Evolutionary conservation across 306 rosid genomes (phyloP), one percentile per base, ranked within the genome.

Genomic region (Leucaena leucocephala): DNA sequence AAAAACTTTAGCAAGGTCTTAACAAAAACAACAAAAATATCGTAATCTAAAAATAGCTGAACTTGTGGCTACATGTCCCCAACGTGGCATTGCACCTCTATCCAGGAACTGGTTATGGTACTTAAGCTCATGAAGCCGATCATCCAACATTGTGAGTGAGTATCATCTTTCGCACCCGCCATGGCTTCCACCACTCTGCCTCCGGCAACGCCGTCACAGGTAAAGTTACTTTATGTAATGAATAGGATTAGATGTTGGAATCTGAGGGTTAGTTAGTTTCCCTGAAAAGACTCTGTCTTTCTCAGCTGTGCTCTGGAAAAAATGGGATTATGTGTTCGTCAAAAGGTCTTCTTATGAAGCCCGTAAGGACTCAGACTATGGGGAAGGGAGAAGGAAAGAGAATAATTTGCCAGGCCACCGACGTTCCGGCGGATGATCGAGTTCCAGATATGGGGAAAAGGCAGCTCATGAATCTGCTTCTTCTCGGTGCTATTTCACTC

Each of bases 361-460:
- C 88, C 48, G 62, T 68, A 43, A 82, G 74, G 83, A 86, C 52
- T 14, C 86, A 82, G 74, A 71, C 76, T 81, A 61, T 73, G 73
- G 92, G 89, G 35, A 91, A 81, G 87, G 87, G 71, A 13, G 91
- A 90, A 68, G 92, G 88, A n/a, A 75, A 84, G 82, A 81, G 81
- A 80, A 75, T 94, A 39, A 59, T 81, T 3, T 94, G 97, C 83
- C 93, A 88, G 38, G 98, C 97, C 4, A 77, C 89, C 0, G 89
- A 95, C 65, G 86, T 94, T 89, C 48, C 95, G 2, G 88, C 97
- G 22, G 94, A 90, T 72, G 98, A 94, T 74, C 50, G 97, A 48
- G 98, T 92, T 6, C 98, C 98, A 1, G 98, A 94, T 59, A 91
- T 94, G 98, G 91, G 27, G 0, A 94, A 91, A 80, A 92, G 98